A percentile compares a stretch with the other conserved stretches of the same genome.
Evolutionary conservation across 2,329 filamentous ascomycete genomes (phyloP).

Genomic region (Chaetomiaceae sp.): DNA sequence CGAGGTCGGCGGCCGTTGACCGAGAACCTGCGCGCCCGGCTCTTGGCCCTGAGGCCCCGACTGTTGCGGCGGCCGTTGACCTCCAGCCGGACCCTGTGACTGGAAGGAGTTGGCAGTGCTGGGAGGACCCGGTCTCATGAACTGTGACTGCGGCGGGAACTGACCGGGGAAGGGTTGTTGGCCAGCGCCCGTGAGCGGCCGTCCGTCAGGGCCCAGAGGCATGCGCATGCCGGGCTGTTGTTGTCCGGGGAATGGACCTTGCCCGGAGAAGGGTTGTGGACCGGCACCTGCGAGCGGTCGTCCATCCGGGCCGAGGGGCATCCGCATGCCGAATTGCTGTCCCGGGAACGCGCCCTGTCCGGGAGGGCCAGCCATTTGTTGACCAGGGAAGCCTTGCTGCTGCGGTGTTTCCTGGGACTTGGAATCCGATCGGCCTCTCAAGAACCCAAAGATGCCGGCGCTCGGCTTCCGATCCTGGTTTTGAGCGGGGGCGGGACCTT

Average conservation of each 20-base stretch:
- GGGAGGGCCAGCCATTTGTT: conserved; percentile 8
- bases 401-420: conserved; percentile 17
- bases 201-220: conserved; percentile 23
- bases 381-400: conserved; percentile 7
- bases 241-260: conserved; percentile 16
- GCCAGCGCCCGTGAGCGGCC: conserved; percentile 10
- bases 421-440: conserved; percentile 18
- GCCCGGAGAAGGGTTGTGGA: conserved; percentile 18
- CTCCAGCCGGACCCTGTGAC: conserved; percentile 3
- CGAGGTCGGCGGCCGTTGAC: conserved; percentile 4
- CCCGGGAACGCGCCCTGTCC: conserved; percentile 14
- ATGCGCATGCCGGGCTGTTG: conserved; percentile 21
- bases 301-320: conserved; percentile 23
- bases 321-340: conserved; percentile 21
- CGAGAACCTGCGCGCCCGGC: neutral
- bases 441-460: conserved; percentile 24
- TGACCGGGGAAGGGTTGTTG: conserved; percentile 20
- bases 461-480: conserved; percentile 17
- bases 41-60: conserved; percentile 4
- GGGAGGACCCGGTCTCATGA: conserved; percentile 8
- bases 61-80: conserved; percentile 10
- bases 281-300: conserved; percentile 13
- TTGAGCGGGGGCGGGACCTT: conserved; percentile 1
- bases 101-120: neutral
- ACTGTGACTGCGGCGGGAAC: conserved; percentile 13